Evolutionary conservation across 345 rosid species (phyloP).

Genomic region (Aethionema arabicum): DNA sequence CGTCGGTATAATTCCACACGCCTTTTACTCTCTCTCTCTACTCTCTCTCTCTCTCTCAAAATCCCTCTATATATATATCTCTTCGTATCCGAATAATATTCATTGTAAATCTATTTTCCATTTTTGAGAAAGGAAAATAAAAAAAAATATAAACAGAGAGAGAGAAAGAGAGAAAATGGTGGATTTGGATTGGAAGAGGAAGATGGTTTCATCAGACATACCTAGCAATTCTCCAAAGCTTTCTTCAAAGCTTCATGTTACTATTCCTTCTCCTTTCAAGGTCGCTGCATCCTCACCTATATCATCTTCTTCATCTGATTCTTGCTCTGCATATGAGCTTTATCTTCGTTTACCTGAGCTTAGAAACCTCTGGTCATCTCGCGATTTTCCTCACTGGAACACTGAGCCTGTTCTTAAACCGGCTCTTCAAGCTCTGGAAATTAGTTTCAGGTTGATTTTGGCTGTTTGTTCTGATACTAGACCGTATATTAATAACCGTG

Average conservation of each 20-base stretch:
- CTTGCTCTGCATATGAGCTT: conserved; percentile 74
- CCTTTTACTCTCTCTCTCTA: conserved; percentile 17
- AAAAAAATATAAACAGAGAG: conserved; percentile 3
- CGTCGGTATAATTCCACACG: conserved; percentile 39
- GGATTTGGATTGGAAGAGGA: conserved; percentile 67
- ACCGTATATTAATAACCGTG: conserved; percentile 65
- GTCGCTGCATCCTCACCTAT: conserved; percentile 38
- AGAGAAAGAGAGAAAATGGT: conserved; percentile 46
- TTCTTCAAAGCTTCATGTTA: conserved; percentile 49
- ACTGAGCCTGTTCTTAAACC: conserved; percentile 68
- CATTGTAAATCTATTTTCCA: conserved; percentile 13
- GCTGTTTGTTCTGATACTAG: conserved; percentile 64
- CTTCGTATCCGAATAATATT: conserved; percentile 8
- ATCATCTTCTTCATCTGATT: conserved; percentile 42
- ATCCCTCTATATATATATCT: conserved; percentile 27
- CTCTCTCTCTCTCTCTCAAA: conserved; percentile 20
- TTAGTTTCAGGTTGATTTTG: conserved; percentile 69
- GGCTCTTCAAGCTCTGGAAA: conserved; percentile 76
- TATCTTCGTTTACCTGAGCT: conserved; percentile 85
- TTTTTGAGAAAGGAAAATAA: not conserved
- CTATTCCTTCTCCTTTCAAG: conserved; percentile 43
- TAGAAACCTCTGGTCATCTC: conserved; percentile 49
- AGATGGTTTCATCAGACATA: conserved; percentile 48
- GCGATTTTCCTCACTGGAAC: conserved; percentile 63
- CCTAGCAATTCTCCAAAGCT: conserved; percentile 29